These are phyloP conservation scores for Daldinia sp. DNA, from an alignment of 2,329 filamentous ascomycete genomes.

Conservation along the genomic window DNA sequence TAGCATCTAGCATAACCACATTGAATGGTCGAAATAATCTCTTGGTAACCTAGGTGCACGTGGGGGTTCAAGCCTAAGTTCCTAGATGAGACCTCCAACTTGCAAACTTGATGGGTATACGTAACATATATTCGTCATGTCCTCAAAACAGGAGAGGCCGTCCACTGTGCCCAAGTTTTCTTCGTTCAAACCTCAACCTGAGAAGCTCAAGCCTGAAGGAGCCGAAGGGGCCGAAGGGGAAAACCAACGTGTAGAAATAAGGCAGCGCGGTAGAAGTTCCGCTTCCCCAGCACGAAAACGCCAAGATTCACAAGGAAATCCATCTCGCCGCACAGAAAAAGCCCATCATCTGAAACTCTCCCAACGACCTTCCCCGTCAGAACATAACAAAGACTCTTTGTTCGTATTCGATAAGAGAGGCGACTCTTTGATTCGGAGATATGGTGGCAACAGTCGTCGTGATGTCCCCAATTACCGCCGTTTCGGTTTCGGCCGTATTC, in stretches of 20 bases:
- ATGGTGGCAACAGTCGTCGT: slow-evolving; percentile 77
- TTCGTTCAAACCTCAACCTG: slow-evolving; percentile 70
- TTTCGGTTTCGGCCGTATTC: slow-evolving; percentile 70
- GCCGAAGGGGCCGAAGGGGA: too few species aligned
- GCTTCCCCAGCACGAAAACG: slow-evolving; percentile 11
- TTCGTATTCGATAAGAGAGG: slow-evolving; percentile 78
- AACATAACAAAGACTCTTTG: slow-evolving; percentile 42
- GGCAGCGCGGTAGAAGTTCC: slow-evolving; percentile 7
- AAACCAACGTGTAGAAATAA: slow-evolving; percentile 26
- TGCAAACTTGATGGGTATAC: background rate
- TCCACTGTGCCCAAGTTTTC: slow-evolving; percentile 72
- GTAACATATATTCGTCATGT: slow-evolving; percentile 30
- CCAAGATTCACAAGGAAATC: slow-evolving; percentile 13
- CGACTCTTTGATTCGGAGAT: slow-evolving; percentile 77
- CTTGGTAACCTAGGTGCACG: background rate
- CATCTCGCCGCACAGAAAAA: slow-evolving; percentile 11
- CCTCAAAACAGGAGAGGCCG: slow-evolving; percentile 39
- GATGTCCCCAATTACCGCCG: slow-evolving; percentile 76
- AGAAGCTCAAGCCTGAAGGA: slow-evolving; percentile 27
- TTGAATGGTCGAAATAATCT: background rate
- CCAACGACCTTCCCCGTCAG: slow-evolving; percentile 21
- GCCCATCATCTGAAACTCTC: slow-evolving; percentile 10
- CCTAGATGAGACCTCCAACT: too few species aligned
- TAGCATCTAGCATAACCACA: background rate
- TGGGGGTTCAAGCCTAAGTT: too few species aligned